A percentile compares a stretch with the other conserved stretches of the same genome.
Conservation (phyloP, 108 stramenopile species). For the Cyclotella sp. region DNA sequence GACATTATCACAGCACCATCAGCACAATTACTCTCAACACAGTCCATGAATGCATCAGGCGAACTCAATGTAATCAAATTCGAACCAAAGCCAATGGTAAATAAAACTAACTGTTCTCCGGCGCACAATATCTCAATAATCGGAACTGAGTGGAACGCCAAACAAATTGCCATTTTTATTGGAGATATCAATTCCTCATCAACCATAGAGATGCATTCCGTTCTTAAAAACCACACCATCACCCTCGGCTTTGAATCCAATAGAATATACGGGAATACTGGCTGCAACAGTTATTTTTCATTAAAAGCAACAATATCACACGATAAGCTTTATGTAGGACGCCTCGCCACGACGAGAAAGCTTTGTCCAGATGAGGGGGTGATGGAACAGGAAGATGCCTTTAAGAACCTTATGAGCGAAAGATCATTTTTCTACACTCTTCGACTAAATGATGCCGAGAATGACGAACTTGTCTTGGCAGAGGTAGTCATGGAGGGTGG, state of each 20-base stretch:
- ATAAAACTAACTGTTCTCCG: no score
- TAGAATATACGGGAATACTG: slow-evolving; percentile 5
- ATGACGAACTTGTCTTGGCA: slow-evolving; percentile 7
- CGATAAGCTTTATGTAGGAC: neutral
- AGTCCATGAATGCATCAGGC: no score
- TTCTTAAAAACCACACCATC: neutral
- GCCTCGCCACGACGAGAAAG: neutral
- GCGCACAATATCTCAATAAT: neutral
- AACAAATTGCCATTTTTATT: neutral
- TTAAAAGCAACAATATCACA: neutral
- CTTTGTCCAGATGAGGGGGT: neutral
- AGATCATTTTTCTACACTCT: slow-evolving; percentile 5
- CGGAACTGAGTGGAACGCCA: neutral
- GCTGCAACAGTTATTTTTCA: slow-evolving; percentile 4
- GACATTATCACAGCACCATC: neutral
- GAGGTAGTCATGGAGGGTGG: slow-evolving; percentile 1
- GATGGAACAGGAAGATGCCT: neutral
- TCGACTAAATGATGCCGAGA: neutral
- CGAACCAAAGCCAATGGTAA: no score
- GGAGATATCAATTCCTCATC: neutral
- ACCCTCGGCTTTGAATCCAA: neutral
- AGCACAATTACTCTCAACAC: no score
- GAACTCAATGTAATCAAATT: no score
- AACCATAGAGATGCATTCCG: neutral
- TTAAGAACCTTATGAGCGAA: neutral